Base-by-base conservation (phyloP, 208 protist genomes). In the Leptomonas seymouri region DNA sequence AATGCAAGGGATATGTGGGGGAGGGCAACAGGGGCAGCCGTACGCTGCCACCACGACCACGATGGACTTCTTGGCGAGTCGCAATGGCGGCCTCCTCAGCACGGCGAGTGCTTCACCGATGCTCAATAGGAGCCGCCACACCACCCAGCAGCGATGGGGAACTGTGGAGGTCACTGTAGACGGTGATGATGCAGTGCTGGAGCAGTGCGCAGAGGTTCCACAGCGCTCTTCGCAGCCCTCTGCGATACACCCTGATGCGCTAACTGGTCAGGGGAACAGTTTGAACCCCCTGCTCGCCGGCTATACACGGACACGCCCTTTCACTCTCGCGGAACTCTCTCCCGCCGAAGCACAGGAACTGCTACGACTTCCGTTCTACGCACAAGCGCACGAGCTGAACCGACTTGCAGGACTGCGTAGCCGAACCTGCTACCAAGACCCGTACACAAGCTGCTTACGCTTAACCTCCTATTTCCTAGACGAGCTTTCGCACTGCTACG, bases 301-400 rank as follows among this genome's bases (percentile, higher is more conserved):
- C 54, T 74, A 79, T 46, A 58, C 65, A 2, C 15, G 46, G 27
- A 53, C 55, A 11, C 45, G 36, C 3, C 67, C 68, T 20, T 80
- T 80, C 48, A 54, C 62, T 23, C 49, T 80, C 16, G 31, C 57
- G 11, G 67, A 80, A 34, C 56, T 80, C 9, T 6, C 48, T 11
- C 18, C 46, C 1, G 8, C 51, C 14, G 57, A 23, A 4, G 64
- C 64, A n/a, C 39, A 31, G 23, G 30, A 14, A 9, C 36, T 82
- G n/a, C 56, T 71, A 30, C 51, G 21, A 9, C 61, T 76, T 8
- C 76, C 76, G 0, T 31, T 18, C 50, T 85, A 85, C 68, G 75
- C 70, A 1, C 70, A 75, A 39, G 49, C 80, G 3, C 71, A 79
- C 56, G 53, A 74, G 46, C 63, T 85, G 51, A 76, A 85, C 59